Evolutionary conservation across 441 rosid species (phyloP), one percentile per base, ranked within the genome.

Genomic region (Bruguiera hainesii): DNA sequence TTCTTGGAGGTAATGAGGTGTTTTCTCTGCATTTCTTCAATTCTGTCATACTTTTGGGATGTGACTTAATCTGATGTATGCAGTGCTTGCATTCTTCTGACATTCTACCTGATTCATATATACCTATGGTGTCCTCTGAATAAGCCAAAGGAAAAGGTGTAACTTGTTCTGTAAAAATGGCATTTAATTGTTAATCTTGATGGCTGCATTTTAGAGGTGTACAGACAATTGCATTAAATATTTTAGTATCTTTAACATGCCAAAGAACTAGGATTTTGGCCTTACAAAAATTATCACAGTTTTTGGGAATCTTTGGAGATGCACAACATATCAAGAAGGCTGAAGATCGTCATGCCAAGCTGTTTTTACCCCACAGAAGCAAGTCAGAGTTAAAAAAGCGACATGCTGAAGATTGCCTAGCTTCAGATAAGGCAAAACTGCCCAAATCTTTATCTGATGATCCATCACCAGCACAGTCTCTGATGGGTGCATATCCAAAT

Each of bases 221-320:
- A 53, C 28, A 7, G 11, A 13, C 15, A 1, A 3, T 53, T 23
- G 28, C 23, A 26, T 53, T 53, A 5, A 20, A 42, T 9, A 20
- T 53, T 21, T 7, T 7, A 23, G 29, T 21, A 26, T 26, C 28
- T 23, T 53, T 23, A 53, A 53, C 25, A 23, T 10, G 29, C 3
- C 28, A 53, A 15, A 20, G 1, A 15, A 53, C 23, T 26, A 21
- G 28, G 15, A 23, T 53, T 53, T 21, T 10, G 21, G 15, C 56
- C 63, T 56, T 16, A 5, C 42, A 7, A 20, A 61, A n/a, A 15
- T 48, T 6, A 67, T 64, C 78, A 77, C 92, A 96, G 98, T 93
- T 96, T 74, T 63, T 93, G 75, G 91, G 88, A 72, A 75, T 87
- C 42, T 84, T 93, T 72, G 96, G 99, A 69, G 98, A 90, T 73